These are phyloP conservation scores for Saturnispora hagleri DNA, from an alignment of 805 yeast genomes.

Conservation along the genomic window DNA sequence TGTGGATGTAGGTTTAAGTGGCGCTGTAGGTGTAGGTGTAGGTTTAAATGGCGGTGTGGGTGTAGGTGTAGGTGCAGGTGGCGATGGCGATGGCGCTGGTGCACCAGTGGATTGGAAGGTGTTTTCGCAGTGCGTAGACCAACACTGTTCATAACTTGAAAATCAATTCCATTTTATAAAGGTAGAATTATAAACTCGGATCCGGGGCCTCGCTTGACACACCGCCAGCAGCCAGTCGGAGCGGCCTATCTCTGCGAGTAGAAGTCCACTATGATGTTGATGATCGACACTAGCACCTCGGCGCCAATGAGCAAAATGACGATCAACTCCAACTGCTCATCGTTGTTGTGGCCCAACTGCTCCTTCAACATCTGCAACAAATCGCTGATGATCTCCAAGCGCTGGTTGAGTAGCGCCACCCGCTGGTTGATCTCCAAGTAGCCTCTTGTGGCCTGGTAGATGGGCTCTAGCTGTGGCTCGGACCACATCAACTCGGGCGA, in stretches of 20 bases:
- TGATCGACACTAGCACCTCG: slow-evolving; percentile 79
- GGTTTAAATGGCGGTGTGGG: too few relatives aligned
- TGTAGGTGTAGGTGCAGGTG: too few relatives aligned
- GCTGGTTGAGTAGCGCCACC: slow-evolving; percentile 79
- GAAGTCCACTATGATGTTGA: slow-evolving; percentile 51
- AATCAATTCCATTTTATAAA: neutral
- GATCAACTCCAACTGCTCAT: slow-evolving; percentile 83
- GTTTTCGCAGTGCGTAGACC: too few relatives aligned
- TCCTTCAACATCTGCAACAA: slow-evolving; percentile 93
- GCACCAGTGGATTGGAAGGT: too few relatives aligned
- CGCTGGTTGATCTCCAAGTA: slow-evolving; percentile 92
- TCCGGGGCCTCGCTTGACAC: too few relatives aligned
- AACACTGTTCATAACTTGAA: too few relatives aligned
- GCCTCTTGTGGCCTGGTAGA: slow-evolving; percentile 94
- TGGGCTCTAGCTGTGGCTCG: slow-evolving; percentile 95
- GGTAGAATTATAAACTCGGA: neutral
- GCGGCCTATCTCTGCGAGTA: slow-evolving; percentile 14
- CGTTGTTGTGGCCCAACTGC: slow-evolving; percentile 91
- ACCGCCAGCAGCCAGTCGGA: too few relatives aligned
- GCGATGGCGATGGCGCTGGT: too few relatives aligned
- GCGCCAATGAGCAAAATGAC: slow-evolving; percentile 88
- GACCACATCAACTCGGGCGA: slow-evolving; percentile 99
- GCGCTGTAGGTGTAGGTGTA: too few relatives aligned
- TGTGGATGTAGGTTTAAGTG: too few relatives aligned
- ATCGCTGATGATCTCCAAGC: slow-evolving; percentile 90